A percentile compares a stretch with the other conserved stretches of the same genome.
Evolutionary conservation across 2,329 filamentous ascomycete species (phyloP).

Genomic region (Ilyonectria sp.): DNA sequence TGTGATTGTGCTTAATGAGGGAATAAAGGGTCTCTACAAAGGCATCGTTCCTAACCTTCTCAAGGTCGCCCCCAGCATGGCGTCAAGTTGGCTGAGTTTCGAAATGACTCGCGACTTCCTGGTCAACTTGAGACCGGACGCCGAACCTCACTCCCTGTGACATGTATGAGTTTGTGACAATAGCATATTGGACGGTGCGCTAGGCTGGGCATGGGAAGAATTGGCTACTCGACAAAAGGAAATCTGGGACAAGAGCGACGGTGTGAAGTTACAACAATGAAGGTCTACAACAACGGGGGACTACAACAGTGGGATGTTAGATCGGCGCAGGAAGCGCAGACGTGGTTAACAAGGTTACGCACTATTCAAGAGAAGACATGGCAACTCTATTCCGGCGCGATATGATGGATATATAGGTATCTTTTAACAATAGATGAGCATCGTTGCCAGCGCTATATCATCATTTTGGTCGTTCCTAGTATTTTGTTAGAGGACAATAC

Average conservation of each 20-base stretch:
- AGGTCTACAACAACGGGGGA: neutral
- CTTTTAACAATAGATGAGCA: slow-evolving; percentile 21
- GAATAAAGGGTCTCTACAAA: slow-evolving; percentile 90
- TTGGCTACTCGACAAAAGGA: neutral
- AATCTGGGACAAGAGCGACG: neutral
- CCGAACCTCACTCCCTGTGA: slow-evolving; percentile 48
- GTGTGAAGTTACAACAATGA: neutral
- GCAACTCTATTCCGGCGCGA: slow-evolving; percentile 15
- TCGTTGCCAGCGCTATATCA: neutral
- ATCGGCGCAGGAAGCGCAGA: slow-evolving; percentile 6
- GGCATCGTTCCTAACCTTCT: slow-evolving; percentile 95
- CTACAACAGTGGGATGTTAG: neutral
- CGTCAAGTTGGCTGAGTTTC: slow-evolving; percentile 97
- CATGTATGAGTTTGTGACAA: slow-evolving; percentile 39
- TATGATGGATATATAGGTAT: slow-evolving; percentile 25
- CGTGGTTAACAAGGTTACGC: neutral
- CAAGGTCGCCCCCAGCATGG: slow-evolving; percentile 99
- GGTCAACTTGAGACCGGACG: slow-evolving; percentile 70
- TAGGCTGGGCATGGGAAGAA: neutral
- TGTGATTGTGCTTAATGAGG: slow-evolving; percentile 88
- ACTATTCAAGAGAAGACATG: slow-evolving; percentile 5
- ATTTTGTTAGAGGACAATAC: neutral
- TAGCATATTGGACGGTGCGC: slow-evolving; percentile 28
- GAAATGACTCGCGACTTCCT: slow-evolving; percentile 93
- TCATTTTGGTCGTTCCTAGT: too few relatives aligned